Conservation (phyloP, 2,329 filamentous ascomycete genomes). For the Rhynchosporium agropyri region DNA sequence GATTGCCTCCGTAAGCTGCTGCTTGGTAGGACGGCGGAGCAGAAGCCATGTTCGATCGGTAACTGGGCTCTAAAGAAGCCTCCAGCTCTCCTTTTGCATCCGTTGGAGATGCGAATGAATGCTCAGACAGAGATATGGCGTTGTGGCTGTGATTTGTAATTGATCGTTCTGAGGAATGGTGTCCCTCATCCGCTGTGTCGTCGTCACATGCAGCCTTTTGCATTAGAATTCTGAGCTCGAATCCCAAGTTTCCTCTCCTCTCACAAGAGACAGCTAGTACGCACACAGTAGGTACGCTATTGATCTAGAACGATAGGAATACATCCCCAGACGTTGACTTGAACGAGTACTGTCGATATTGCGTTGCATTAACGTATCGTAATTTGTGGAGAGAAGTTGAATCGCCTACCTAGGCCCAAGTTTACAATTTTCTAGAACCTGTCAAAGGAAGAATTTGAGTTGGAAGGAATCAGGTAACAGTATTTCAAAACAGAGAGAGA, state of each 20-base stretch:
- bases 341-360: too few species aligned
- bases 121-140: not conserved
- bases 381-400: too few species aligned
- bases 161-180: not conserved
- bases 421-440: too few species aligned
- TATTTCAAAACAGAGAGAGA: too few species aligned
- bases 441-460: too few species aligned
- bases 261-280: not conserved
- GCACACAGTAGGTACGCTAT: too few species aligned
- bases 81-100: not conserved
- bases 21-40: conserved; percentile 32
- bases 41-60: conserved; percentile 21
- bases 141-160: not conserved
- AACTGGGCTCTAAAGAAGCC: not conserved
- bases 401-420: too few species aligned
- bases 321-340: too few species aligned
- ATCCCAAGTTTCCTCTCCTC: not conserved
- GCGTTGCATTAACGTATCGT: too few species aligned
- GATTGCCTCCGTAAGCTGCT: conserved; percentile 22
- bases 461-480: too few species aligned
- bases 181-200: conserved; percentile 11
- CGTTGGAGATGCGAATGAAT: not conserved
- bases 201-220: conserved; percentile 13
- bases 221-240: not conserved
- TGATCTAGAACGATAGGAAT: too few species aligned